Conservation (phyloP, 2,329 filamentous ascomycete genomes). For the Penicillium freii region DNA sequence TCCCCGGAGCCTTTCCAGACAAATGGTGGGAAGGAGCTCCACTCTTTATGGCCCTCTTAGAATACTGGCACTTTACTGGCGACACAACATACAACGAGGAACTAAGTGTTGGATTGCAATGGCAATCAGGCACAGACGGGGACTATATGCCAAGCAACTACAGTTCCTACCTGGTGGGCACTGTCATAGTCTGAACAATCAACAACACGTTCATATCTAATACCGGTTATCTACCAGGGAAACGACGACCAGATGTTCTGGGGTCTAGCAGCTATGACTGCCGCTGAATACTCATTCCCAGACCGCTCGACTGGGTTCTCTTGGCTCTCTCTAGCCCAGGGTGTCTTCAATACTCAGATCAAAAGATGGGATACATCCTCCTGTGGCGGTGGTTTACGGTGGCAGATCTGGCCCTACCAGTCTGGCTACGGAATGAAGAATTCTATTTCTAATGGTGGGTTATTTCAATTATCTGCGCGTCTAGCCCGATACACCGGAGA, state of each 20-base stretch:
- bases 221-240: neutral
- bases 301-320: slow-evolving; percentile 3
- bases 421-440: slow-evolving; percentile 14
- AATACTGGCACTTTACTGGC: slow-evolving; percentile 16
- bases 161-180: slow-evolving; percentile 12
- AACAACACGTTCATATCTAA: neutral
- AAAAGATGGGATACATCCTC: slow-evolving; percentile 12
- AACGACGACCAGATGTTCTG: slow-evolving; percentile 19
- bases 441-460: slow-evolving; percentile 12
- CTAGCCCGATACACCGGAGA: slow-evolving; percentile 13
- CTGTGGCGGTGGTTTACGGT: slow-evolving; percentile 16
- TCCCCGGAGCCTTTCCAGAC: slow-evolving; percentile 15
- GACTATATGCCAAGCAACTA: slow-evolving; percentile 16
- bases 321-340: slow-evolving; percentile 13
- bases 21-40: slow-evolving; percentile 18
- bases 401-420: slow-evolving; percentile 15
- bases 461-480: slow-evolving; percentile 16
- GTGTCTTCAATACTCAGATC: slow-evolving; percentile 13
- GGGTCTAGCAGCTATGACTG: slow-evolving; percentile 17
- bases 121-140: slow-evolving; percentile 11
- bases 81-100: slow-evolving; percentile 14
- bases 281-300: slow-evolving; percentile 7
- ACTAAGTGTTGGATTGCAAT: slow-evolving; percentile 14
- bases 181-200: neutral
- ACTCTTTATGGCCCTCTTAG: slow-evolving; percentile 10